Conservation (phyloP, 2,329 filamentous ascomycete genomes). For the Fusarium illudens region DNA sequence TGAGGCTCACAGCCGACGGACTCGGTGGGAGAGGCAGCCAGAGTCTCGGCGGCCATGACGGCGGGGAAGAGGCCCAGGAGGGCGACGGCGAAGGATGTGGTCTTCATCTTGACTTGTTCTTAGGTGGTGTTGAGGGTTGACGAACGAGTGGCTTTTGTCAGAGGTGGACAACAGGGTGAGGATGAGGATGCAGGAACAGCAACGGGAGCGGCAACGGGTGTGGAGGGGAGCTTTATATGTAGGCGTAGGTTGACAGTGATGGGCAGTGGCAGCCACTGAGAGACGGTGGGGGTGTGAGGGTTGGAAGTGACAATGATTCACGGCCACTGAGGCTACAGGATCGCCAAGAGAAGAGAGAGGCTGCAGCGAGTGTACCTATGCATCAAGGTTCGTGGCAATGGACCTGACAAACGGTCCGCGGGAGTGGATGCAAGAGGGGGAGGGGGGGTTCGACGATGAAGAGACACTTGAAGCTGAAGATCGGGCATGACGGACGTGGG, state of each 20-base stretch:
- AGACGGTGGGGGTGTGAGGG: not conserved
- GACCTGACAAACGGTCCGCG: not conserved
- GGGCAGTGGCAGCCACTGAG: not conserved
- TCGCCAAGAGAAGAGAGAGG: not conserved
- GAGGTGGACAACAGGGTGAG: not conserved
- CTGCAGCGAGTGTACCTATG: slow-evolving; percentile 5
- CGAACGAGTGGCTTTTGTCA: slow-evolving; percentile 11
- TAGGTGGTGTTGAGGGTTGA: not conserved
- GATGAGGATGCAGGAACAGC: slow-evolving; percentile 22
- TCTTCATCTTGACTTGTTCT: slow-evolving; percentile 37
- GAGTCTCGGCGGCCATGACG: slow-evolving; percentile 29
- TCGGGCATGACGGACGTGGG: slow-evolving; percentile 11
- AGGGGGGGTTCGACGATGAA: not conserved
- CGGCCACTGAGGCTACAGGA: not conserved
- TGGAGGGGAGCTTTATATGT: slow-evolving; percentile 17
- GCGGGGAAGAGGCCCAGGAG: slow-evolving; percentile 36
- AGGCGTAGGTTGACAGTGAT: not conserved
- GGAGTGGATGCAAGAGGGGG: not conserved
- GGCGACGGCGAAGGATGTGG: slow-evolving; percentile 32
- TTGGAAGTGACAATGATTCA: not conserved
- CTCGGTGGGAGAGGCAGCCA: slow-evolving; percentile 37
- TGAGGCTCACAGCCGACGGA: slow-evolving; percentile 28
- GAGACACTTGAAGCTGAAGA: not conserved
- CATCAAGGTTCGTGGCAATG: slow-evolving; percentile 1
- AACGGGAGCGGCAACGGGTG: not conserved